Evolutionary conservation across 495 filamentous ascomycete genomes (phyloP), one percentile per base, ranked within the genome.

Genomic region (Astrothelium subdiscretum): DNA sequence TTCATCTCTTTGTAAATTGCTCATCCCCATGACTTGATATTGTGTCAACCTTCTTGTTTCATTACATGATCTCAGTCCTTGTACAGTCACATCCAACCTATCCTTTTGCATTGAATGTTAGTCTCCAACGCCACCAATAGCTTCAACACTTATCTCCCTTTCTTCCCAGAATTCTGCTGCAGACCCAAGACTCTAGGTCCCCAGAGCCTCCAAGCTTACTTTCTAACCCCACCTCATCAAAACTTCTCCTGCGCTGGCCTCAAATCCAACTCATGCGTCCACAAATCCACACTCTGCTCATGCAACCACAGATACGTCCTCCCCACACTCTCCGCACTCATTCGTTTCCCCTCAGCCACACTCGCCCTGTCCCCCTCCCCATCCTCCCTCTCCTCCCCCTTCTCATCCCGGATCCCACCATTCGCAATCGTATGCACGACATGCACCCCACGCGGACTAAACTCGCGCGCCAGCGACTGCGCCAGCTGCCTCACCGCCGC

Each of bases 401-500:
- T 70, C 43, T 72, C 76, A 71, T 79, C 77, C 62, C 66, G 70
- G 35, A 80, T 78, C 0, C 62, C 69, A 0, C 78, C 76, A 65
- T 78, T 79, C 13, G 76, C 72, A 63, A 80, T 76, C 3, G 77
- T 71, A 67, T 81, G 78, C 20, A 72, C 78, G 5, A 79, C 77
- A 70, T 80, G 78, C 5, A 81, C 60, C 29, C 61, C 51, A 4
- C 18, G 13, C 1, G n/a, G 24, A 57, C 62, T 63, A 20, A 63
- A 32, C 70, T 81, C 78, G 32, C 74, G 71, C 35, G 77, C 75
- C 63, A 81, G 62, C 6, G 70, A 74, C 68, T 80, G 74, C 26
- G 78, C 76, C 54, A 81, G 65, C 54, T 75, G 74, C 58, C 78
- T 64, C 31, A 77, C 78, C 13, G 67, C 68, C 12, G 76, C 66